Evolutionary conservation across 2,329 filamentous ascomycete genomes (phyloP), one percentile per base, ranked within the genome.

Genomic region (Colletotrichum salicis): DNA sequence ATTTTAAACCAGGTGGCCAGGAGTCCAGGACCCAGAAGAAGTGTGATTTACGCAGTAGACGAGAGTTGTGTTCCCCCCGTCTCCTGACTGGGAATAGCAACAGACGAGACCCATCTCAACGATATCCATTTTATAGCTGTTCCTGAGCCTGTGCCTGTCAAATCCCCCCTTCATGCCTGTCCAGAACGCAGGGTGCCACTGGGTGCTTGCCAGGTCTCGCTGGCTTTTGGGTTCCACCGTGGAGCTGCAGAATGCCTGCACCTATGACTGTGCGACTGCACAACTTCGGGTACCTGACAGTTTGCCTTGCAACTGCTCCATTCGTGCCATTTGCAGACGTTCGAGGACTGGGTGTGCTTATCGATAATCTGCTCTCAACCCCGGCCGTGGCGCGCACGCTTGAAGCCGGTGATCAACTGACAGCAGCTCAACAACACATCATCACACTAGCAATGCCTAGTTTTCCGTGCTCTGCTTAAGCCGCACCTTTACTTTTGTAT

Each of bases 281-380:
- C 65, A 64, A 60, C 24, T 48, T 31, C 70, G 59, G 65, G 70
- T 71, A 71, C 70, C 70, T 71, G 63, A 58, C 69, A 71, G 64
- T 52, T 52, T 22, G 41, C 41, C 45, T 41, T 54, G 51, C 22
- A 37, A 8, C 19, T 48, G 37, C 11, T n/a, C 35, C 37, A 37
- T 22, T 15, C 33, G 37, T 31, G 58, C 7, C 10, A 29, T 56
- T 29, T 57, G 54, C 27, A n/a, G 19, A 10, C 6, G 54, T 24
- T 5, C 22, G 29, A 13, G 33, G 27, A 41, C 37, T 62, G 13
- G 19, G 52, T 13, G 19, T 48, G 41, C 63, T 65, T 41, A 56
- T 62, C 59, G 33, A 55, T 64, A 62, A 62, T 62, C 29, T 52
- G 45, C 59, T 51, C 12, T 19, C 24, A 27, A n/a, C 41, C 19